phyloP scores from a whole-genome alignment of 805 yeast genomes.

The Ogataea ramenticola region DNA sequence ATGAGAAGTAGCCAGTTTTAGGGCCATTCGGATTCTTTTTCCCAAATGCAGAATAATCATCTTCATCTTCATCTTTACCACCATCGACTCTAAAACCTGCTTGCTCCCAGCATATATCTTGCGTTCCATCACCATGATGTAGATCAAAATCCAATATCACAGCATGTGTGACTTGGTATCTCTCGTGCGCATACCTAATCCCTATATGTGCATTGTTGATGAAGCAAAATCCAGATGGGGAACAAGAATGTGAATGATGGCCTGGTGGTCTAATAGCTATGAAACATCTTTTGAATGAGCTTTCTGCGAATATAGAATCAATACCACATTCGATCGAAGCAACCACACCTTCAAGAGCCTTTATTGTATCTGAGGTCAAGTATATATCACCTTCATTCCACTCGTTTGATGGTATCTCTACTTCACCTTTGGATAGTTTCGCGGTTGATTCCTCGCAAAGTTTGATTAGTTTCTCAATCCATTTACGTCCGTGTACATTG shows the following conservation, averaged over 20 bases:
- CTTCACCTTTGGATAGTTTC: constrained; percentile 41
- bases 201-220: constrained; percentile 78
- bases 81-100: constrained; percentile 53
- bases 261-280: constrained; percentile 79
- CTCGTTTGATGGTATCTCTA: constrained; percentile 76
- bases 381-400: constrained; percentile 87
- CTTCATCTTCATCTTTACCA: constrained; percentile 28
- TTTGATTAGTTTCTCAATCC: constrained; percentile 56
- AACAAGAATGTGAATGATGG: constrained; percentile 75
- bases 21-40: constrained; percentile 39
- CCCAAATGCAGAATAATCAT: constrained; percentile 40
- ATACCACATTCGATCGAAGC: constrained; percentile 71
- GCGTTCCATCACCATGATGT: constrained; percentile 88
- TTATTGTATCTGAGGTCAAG: constrained; percentile 54
- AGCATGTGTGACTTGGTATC: constrained; percentile 67
- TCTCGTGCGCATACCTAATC: constrained; percentile 63
- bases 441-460: constrained; percentile 53
- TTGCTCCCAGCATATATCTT: constrained; percentile 77
- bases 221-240: constrained; percentile 82
- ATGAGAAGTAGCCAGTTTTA: constrained; percentile 71
- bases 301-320: constrained; percentile 39
- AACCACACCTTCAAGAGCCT: constrained; percentile 69
- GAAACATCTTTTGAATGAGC: constrained; percentile 41
- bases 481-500: constrained; percentile 64
- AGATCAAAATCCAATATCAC: constrained; percentile 77